Evolutionary conservation across 371 early-diverging fungal species (phyloP), one percentile per base, ranked within the genome.

Genomic region (Umbelopsis sp.): DNA sequence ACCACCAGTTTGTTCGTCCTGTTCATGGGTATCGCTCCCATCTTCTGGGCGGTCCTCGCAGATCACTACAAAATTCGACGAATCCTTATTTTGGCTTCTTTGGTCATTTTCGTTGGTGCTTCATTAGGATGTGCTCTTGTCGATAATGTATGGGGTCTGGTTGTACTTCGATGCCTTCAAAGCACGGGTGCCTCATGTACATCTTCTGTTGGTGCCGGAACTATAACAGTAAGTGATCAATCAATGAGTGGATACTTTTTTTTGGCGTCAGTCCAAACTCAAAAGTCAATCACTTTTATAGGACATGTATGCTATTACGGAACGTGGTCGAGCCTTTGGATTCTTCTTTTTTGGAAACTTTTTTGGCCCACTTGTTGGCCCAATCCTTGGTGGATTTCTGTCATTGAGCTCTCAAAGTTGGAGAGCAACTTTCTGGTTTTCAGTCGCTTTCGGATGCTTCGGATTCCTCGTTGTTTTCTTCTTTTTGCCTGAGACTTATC

Each of bases 401-500:
- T 76, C 75, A 20, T 66, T 72, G 67, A 74, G 74, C 32, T 70
- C 63, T 4, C 53, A 70, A n/a, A 72, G 89, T 6, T 93, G 93
- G 93, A 75, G 89, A 25, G 81, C 85, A 35, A 86, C 87, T 41
- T 91, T 91, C 69, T 91, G 89, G 86, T 76, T 90, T 63, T 85
- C 88, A 72, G 76, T 87, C 16, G 87, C 82, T 35, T 82, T 87
- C 70, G 87, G 89, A 38, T 74, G 80, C 7, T 68, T 88, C n/a
- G 74, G 89, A 53, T 76, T 85, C 41, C 20, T 82, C 4, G 76
- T 89, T 37, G 72, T 87, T 7, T 76, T 88, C 44, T 78, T 90
- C 65, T 80, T 87, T 41, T 72, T 92, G 67, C 92, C 92, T 3
- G 93, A 93, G 68, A 92, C 92, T 0, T 90, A 89, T 65, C 86